Evolutionary conservation across 1,284 basidiomycete genomes (phyloP).

Genomic region (Sporisorium exsertum): DNA sequence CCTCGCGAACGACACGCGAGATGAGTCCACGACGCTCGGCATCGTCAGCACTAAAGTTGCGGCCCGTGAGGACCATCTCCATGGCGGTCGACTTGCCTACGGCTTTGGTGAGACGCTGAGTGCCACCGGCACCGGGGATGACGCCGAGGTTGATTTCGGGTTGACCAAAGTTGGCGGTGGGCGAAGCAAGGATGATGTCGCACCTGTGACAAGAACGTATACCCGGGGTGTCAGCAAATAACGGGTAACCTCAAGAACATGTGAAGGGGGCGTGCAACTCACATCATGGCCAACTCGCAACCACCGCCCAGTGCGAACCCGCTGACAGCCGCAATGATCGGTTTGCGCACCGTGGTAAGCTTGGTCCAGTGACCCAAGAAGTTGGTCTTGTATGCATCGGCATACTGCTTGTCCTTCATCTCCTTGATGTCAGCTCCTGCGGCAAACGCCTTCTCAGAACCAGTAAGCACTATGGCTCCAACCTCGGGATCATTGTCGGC

Average conservation of each 20-base stretch:
- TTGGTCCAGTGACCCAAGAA: constrained; percentile 90
- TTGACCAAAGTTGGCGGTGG: constrained; percentile 92
- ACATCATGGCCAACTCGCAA: constrained; percentile 95
- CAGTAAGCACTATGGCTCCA: constrained; percentile 91
- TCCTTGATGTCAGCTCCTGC: constrained; percentile 93
- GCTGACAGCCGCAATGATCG: constrained; percentile 93
- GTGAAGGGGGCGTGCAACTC: constrained; percentile 30
- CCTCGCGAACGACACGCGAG: constrained; percentile 78
- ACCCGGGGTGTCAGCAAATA: background rate
- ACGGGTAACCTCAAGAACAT: too few species aligned
- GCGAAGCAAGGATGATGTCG: constrained; percentile 95
- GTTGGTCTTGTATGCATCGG: constrained; percentile 87
- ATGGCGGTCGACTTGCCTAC: constrained; percentile 95
- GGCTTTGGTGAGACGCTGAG: constrained; percentile 83
- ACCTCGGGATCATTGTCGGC: constrained; percentile 73
- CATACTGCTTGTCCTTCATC: constrained; percentile 88
- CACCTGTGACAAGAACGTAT: constrained; percentile 70
- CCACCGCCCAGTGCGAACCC: constrained; percentile 97
- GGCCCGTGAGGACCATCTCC: constrained; percentile 92
- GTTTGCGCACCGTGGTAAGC: constrained; percentile 83
- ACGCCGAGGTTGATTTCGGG: constrained; percentile 97
- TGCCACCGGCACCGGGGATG: constrained; percentile 88
- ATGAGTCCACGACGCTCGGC: constrained; percentile 88
- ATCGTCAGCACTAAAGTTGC: constrained; percentile 79
- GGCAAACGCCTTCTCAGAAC: constrained; percentile 93